Percentiles rank a stretch among this genome's conserved stretches.
phyloP scores from a whole-genome alignment of 2,329 filamentous ascomycete species.

The Ophiostoma ips region DNA sequence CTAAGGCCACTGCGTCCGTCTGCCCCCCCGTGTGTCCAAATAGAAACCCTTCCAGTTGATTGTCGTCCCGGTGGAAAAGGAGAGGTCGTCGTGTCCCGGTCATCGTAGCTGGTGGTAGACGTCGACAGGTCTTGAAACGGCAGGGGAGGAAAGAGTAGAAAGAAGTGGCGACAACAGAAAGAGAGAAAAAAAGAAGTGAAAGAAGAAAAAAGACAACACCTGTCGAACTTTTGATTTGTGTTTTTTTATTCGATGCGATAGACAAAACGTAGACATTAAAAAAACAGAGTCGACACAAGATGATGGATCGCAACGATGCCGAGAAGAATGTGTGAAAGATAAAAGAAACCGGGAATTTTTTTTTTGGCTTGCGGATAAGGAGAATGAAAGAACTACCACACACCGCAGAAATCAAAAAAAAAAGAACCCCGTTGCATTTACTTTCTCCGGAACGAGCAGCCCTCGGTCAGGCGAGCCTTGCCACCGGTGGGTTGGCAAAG shows the following conservation, averaged over 20 bases:
- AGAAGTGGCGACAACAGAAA: not conserved
- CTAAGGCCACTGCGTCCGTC: too few species aligned
- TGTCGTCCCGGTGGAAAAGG: not conserved
- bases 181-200: not conserved
- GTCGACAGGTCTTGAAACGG: not conserved
- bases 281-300: constrained; percentile 2
- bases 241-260: constrained; percentile 5
- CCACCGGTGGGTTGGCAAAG: constrained; percentile 99
- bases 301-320: constrained; percentile 1
- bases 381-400: constrained; percentile 1
- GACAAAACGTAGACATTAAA: constrained; percentile 4
- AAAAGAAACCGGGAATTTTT: not conserved
- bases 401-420: constrained; percentile 1
- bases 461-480: constrained; percentile 97
- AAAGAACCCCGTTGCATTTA: constrained; percentile 39
- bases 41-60: not conserved
- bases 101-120: not conserved
- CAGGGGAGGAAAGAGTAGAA: not conserved
- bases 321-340: not conserved
- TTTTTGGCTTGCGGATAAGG: not conserved
- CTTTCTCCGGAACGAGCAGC: constrained; percentile 99
- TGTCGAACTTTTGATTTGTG: constrained; percentile 1
- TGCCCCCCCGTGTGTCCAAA: too few species aligned
- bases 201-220: constrained; percentile 12
- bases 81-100: not conserved